Base-by-base conservation (phyloP, 768 basidiomycete genomes). In the Cantharellus anzutake region DNA sequence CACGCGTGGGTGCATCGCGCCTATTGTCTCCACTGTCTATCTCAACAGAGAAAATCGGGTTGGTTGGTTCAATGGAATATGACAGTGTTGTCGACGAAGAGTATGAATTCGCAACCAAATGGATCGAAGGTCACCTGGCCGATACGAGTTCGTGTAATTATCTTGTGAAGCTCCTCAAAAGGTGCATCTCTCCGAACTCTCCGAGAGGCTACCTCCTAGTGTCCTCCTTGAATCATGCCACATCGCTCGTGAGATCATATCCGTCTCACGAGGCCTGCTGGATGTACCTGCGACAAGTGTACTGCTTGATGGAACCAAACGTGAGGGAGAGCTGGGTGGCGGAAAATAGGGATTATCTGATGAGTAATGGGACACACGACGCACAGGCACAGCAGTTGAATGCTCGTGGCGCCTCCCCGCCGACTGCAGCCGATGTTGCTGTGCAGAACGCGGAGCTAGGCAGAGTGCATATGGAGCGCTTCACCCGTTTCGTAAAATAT, bases 1-100 rank as follows among this genome's bases (percentile, higher is more conserved):
- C 52, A 58, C 20, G 59, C 59, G n/a, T 60, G 59, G 59, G 52
- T 41, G 3, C 59, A 60, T 38, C 59, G 59, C 42, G 38, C 39
- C 38, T 2, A 20, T n/a, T 5, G 50, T 20, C 34, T 57, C 7
- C 53, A 42, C 29, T 34, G 35, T n/a, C 41, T 59, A 48, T 48
- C 14, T 48, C 44, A 11, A 20, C 44, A 29, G 14, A 50, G 41
- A 41, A 0, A 42, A 50, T 42, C 5, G 4, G 4, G 3, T 35
- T 39, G 58, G 11, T 3, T 20, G 44, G 14, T 48, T 48, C 20
- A 29, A 29, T 29, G 20, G 20, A 29, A 29, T 29, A 29, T 48
- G 44, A 11, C 44, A 20, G 20, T 20, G 20, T 59, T 5, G 16
- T 59, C 5, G 4, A 5, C 4, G n/a, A 52, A 35, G 58, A 59